Conservation (phyloP, 257 asterid species). For the Rhazya stricta region DNA sequence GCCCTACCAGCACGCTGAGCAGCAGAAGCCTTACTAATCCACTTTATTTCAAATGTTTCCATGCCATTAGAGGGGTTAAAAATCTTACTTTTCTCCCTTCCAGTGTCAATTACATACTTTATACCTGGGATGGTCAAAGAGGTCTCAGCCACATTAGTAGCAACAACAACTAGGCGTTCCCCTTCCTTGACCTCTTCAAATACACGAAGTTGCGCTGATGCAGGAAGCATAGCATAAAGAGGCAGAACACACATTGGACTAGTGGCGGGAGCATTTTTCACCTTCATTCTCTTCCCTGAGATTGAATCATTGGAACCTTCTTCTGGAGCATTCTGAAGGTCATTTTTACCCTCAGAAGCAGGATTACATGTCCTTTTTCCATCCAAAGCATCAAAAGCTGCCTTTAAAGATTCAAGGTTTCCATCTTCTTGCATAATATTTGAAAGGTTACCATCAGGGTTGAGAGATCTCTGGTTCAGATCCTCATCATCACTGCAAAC, state of each 20-base stretch:
- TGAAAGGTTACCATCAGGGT: slow-evolving; percentile 32
- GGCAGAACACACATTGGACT: slow-evolving; percentile 68
- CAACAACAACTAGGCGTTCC: slow-evolving; percentile 81
- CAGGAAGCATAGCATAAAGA: slow-evolving; percentile 98
- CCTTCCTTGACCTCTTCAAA: slow-evolving; percentile 72
- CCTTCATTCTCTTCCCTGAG: slow-evolving; percentile 19
- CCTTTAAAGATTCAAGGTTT: slow-evolving; percentile 55
- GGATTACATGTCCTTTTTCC: slow-evolving; percentile 33
- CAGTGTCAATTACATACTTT: slow-evolving; percentile 90
- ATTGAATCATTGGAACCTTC: slow-evolving; percentile 28
- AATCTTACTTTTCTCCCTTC: slow-evolving; percentile 81
- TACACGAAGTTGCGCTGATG: slow-evolving; percentile 82
- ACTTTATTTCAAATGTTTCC: slow-evolving; percentile 78
- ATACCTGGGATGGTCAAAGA: slow-evolving; percentile 96
- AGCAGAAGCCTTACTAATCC: slow-evolving; percentile 98
- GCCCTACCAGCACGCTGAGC: slow-evolving; percentile 96
- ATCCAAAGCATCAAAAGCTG: slow-evolving; percentile 69
- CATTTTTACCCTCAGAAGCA: slow-evolving; percentile 26
- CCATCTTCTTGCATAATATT: slow-evolving; percentile 41
- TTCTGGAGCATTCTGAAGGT: slow-evolving; percentile 21
- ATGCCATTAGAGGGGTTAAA: slow-evolving; percentile 75
- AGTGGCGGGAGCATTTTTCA: slow-evolving; percentile 26
- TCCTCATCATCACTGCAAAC: slow-evolving; percentile 40
- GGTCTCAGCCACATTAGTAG: slow-evolving; percentile 97
- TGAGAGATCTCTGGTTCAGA: slow-evolving; percentile 24